Evolutionary conservation across 2,329 filamentous ascomycete genomes (phyloP), one percentile per base, ranked within the genome.

Genomic region (Chalaropsis ovoidea): DNA sequence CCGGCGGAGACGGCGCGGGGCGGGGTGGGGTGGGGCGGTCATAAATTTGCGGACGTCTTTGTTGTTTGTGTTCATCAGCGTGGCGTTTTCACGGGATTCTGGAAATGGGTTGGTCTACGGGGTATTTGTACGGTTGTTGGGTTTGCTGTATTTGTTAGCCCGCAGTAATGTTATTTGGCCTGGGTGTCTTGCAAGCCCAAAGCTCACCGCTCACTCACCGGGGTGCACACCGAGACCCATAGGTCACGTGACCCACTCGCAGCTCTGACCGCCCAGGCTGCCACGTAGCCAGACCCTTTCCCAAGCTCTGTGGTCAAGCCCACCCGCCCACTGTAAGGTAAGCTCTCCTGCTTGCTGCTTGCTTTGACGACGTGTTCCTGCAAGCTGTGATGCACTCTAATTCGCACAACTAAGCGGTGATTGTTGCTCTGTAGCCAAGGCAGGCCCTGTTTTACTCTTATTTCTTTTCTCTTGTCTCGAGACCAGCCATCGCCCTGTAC

Each of bases 261-360:
- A 35, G 52, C 27, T 31, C 13, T 58, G 24, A 58, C 52, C 52
- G 52, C 52, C 22, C 52, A 58, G 52, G 52, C 47, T 58, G 52
- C 52, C 52, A 58, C 52, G 52, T 58, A 58, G 52, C 52, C 52
- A 58, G 52, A 58, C 52, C 52, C 52, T 35, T 35, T 31, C 27
- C 52, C 52, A 58, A 58, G 52, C 52, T n/a, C 43, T 62, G 43
- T 49, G 35, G 49, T 47, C 11, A 13, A 19, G 24, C 24, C 52
- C 11, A 10, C 8, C n/a, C 8, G 41, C 35, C 61, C 61, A 62
- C 61, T 47, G 8, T 49, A 47, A 45, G 39, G 3, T 31, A n/a
- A n/a, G n/a, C 60, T 31, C n/a, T 22, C 19, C 4, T 47, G 22
- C 41, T 27, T 47, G 24, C 11, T 60, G n/a, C 17, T 15, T 24